Conservation (phyloP, 2,329 filamentous ascomycete genomes). For the Exophiala sp. region DNA sequence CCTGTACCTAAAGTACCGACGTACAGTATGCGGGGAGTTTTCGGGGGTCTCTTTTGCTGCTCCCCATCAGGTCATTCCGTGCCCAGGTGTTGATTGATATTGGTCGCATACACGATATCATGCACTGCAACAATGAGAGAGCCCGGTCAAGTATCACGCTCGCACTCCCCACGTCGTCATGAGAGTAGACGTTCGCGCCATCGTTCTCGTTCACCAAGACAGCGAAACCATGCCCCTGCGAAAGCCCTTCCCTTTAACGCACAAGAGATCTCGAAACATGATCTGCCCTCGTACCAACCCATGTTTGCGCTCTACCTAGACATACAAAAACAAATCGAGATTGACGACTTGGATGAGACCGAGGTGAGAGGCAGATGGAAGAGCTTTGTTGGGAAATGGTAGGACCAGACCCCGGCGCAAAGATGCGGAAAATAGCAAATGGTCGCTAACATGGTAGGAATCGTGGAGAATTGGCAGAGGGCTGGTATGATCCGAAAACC, state of each 20-base stretch:
- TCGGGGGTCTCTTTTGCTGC: too few species aligned
- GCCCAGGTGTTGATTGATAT: too few species aligned
- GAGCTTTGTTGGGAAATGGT: slow-evolving; percentile 87
- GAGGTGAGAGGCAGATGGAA: slow-evolving; percentile 86
- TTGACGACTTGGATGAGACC: slow-evolving; percentile 67
- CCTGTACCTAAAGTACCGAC: too few species aligned
- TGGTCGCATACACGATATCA: too few species aligned
- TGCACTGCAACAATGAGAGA: too few species aligned
- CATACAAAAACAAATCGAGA: slow-evolving; percentile 73
- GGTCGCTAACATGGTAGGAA: slow-evolving; percentile 57
- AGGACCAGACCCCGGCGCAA: slow-evolving; percentile 30
- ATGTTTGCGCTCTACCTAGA: slow-evolving; percentile 83
- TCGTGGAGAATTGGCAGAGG: slow-evolving; percentile 75
- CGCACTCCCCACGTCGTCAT: slow-evolving; percentile 20
- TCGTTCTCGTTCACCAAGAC: slow-evolving; percentile 11
- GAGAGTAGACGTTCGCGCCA: slow-evolving; percentile 10
- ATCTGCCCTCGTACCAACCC: slow-evolving; percentile 63
- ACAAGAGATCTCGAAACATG: slow-evolving; percentile 63
- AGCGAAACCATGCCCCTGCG: neutral
- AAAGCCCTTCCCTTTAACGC: slow-evolving; percentile 62
- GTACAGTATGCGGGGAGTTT: too few species aligned
- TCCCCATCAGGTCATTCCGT: too few species aligned
- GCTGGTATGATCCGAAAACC: slow-evolving; percentile 86
- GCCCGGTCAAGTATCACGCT: slow-evolving; percentile 4
- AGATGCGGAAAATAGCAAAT: neutral